phyloP scores from a whole-genome alignment of 116 monocot species.

The Phalaenopsis hybrid region DNA sequence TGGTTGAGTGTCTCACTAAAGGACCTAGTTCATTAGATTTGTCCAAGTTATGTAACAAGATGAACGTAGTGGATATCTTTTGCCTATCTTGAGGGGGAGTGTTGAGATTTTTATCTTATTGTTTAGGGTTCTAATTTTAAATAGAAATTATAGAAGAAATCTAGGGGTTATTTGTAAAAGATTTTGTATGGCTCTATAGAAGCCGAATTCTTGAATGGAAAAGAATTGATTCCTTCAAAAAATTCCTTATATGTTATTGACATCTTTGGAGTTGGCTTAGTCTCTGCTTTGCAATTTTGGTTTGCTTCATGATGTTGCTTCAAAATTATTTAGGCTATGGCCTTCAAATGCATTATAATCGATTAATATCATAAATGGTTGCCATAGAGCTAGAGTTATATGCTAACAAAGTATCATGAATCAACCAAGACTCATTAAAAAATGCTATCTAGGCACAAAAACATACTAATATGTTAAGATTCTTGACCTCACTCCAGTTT shows the following conservation, averaged over 20 bases:
- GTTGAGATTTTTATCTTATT: no score
- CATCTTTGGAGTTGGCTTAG: background rate
- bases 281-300: background rate
- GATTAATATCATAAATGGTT: background rate
- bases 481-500: background rate
- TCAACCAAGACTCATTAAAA: background rate
- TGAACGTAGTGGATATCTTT: no score
- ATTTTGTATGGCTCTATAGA: no score
- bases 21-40: no score
- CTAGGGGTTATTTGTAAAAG: no score
- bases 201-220: no score
- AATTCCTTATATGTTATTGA: background rate
- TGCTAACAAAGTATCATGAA: background rate
- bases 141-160: no score
- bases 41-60: no score
- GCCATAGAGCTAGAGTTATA: background rate
- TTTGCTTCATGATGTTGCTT: background rate
- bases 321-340: background rate
- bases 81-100: no score
- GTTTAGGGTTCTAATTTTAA: no score
- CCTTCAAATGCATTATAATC: background rate
- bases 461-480: background rate
- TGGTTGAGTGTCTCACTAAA: no score
- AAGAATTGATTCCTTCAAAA: no score
- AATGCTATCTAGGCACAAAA: background rate